phyloP scores from a whole-genome alignment of 2,329 filamentous ascomycete species.

The Sporothrix mexicana region DNA sequence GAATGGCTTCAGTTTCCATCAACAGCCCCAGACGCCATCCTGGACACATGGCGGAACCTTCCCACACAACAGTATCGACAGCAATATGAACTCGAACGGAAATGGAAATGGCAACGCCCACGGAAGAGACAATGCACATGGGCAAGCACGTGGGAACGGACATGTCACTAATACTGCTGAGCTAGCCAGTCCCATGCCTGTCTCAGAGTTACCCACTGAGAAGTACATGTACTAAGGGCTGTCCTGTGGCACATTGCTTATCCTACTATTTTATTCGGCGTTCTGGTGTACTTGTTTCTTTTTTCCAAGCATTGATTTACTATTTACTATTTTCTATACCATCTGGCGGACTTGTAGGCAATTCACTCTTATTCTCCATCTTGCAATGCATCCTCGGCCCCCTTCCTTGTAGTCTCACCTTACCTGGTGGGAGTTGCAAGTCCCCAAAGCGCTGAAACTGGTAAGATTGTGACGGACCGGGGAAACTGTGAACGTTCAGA shows the following conservation, averaged over 20 bases:
- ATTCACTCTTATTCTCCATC: not conserved
- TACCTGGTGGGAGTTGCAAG: not conserved
- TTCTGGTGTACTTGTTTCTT: not conserved
- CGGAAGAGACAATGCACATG: not conserved
- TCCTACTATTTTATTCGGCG: not conserved
- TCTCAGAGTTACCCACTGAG: slow-evolving; percentile 31
- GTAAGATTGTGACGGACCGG: not conserved
- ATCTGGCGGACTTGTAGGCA: too few relatives aligned
- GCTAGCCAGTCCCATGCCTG: slow-evolving; percentile 11
- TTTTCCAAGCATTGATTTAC: not conserved
- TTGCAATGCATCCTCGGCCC: not conserved
- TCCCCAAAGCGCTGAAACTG: not conserved
- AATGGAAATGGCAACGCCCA: not conserved
- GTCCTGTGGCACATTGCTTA: not conserved
- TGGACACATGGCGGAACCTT: slow-evolving; percentile 11
- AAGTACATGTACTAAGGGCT: slow-evolving; percentile 26
- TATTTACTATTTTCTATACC: too few relatives aligned
- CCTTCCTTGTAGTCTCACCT: too few relatives aligned
- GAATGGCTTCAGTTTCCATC: slow-evolving; percentile 22
- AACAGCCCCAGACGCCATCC: not conserved
- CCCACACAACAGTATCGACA: slow-evolving; percentile 5
- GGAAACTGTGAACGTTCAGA: not conserved
- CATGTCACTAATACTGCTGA: slow-evolving; percentile 23
- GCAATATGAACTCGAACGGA: not conserved
- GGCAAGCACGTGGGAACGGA: too few relatives aligned